Conservation (phyloP, 2,329 filamentous ascomycete species). For the Cladosporium colombiae region DNA sequence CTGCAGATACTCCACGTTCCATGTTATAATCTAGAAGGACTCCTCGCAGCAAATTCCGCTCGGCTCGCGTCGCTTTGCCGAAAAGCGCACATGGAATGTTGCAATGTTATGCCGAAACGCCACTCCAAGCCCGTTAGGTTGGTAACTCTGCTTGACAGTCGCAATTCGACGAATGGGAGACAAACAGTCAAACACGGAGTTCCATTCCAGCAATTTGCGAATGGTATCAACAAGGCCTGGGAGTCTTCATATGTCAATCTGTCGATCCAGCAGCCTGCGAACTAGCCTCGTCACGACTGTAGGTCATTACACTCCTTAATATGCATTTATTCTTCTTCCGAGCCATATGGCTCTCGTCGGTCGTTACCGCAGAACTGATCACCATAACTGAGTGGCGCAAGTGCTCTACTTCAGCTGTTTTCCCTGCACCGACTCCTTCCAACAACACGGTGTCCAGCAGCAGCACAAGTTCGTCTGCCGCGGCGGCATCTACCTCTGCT, state of each 20-base stretch:
- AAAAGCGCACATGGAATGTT: not conserved
- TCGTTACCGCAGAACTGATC: slow-evolving; percentile 7
- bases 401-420: not conserved
- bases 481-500: not conserved
- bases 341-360: not conserved
- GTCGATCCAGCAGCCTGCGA: not conserved
- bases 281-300: not conserved
- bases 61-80: not conserved
- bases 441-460: not conserved
- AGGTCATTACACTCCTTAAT: not conserved
- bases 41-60: not conserved
- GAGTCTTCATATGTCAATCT: not conserved
- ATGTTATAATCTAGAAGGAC: not conserved
- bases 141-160: not conserved
- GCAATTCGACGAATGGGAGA: not conserved
- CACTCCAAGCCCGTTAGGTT: not conserved
- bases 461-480: not conserved
- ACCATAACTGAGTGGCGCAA: slow-evolving; percentile 6
- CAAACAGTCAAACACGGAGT: not conserved
- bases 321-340: not conserved
- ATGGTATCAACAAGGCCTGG: not conserved
- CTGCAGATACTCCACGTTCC: too few species aligned
- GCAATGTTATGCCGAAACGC: not conserved
- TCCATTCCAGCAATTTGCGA: not conserved
- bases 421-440: not conserved